Percentiles rank a stretch among this genome's conserved stretches.
phyloP scores from a whole-genome alignment of 352 stramenopile genomes.

The Globisporangium nagaii region DNA sequence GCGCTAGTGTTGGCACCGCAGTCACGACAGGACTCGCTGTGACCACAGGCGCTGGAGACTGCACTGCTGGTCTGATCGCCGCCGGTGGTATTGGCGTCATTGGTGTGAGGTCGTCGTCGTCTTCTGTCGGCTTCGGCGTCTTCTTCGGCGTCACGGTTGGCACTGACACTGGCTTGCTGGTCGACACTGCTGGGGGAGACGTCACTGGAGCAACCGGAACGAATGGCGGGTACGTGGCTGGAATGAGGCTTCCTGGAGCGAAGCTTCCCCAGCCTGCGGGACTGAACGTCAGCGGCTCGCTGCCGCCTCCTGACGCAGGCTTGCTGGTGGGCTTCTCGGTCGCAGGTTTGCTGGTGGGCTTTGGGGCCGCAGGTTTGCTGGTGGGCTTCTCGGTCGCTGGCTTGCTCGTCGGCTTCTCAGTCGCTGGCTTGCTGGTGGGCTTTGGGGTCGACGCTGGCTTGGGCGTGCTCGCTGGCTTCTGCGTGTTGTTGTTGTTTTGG shows the following conservation, averaged over 20 bases:
- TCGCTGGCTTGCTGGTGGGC: background rate
- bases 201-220: background rate
- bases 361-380: background rate
- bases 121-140: background rate
- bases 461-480: background rate
- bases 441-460: background rate
- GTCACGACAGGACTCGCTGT: too few species aligned
- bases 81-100: background rate
- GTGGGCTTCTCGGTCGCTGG: background rate
- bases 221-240: background rate
- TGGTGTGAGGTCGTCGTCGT: background rate
- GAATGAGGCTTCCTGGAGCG: constrained; percentile 4
- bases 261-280: constrained; percentile 5
- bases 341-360: background rate
- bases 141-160: background rate
- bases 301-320: background rate
- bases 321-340: background rate
- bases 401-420: background rate
- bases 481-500: background rate
- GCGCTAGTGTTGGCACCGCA: background rate
- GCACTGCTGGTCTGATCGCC: background rate
- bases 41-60: background rate
- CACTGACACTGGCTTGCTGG: background rate
- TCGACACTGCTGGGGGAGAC: background rate
- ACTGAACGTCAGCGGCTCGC: constrained; percentile 7